A percentile compares a stretch with the other conserved stretches of the same genome.
phyloP scores from a whole-genome alignment of 2,329 filamentous ascomycete species.

The Hymenoscyphus occultus region DNA sequence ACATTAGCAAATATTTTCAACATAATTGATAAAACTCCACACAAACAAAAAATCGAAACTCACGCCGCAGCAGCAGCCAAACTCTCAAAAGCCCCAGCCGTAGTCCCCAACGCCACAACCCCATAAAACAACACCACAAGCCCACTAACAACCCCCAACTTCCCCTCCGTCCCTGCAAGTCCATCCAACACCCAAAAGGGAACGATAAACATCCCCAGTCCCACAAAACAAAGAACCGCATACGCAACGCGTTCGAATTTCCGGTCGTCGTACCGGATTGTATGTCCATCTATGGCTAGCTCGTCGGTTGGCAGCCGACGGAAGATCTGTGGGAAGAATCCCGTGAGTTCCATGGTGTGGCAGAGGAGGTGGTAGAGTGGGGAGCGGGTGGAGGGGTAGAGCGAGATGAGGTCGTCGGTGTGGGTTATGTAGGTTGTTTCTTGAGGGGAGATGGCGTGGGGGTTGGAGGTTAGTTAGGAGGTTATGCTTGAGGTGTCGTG shows the following conservation, averaged over 20 bases:
- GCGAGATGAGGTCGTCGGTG: neutral
- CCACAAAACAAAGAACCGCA: neutral
- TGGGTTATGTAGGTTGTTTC: neutral
- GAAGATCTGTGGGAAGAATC: neutral
- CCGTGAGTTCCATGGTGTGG: neutral
- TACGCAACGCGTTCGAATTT: neutral
- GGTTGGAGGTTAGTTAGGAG: neutral
- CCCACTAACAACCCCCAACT: neutral
- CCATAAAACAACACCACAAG: neutral
- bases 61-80: neutral
- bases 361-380: neutral
- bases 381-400: neutral
- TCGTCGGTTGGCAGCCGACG: neutral
- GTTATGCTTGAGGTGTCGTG: neutral
- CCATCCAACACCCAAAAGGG: neutral
- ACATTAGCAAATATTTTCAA: neutral
- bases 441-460: neutral
- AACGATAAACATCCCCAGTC: neutral
- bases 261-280: neutral
- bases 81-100: neutral
- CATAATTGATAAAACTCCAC: no score
- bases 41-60: neutral
- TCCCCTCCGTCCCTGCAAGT: neutral
- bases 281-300: neutral
- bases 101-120: neutral